phyloP scores from a whole-genome alignment of 1,284 basidiomycete species.

The Puccinia triticina region DNA sequence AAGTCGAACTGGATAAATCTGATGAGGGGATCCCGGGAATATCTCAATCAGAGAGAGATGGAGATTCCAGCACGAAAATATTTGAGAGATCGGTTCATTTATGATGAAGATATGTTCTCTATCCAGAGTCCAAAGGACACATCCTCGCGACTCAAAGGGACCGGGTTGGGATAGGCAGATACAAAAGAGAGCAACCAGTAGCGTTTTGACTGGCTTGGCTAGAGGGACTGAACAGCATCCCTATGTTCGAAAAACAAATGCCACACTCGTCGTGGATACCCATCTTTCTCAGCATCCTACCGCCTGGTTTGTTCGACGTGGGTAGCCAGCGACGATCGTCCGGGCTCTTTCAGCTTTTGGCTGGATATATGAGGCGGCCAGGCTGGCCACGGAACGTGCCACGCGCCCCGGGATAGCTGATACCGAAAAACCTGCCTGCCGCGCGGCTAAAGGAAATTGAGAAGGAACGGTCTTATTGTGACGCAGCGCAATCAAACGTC shows the following conservation, averaged over 20 bases:
- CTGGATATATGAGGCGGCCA: too few relatives aligned
- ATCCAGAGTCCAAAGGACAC: background rate
- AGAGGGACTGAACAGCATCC: background rate
- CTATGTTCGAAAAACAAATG: background rate
- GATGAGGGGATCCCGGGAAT: background rate
- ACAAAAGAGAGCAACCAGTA: background rate
- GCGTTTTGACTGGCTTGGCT: slow-evolving; percentile 4
- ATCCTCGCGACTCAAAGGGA: background rate
- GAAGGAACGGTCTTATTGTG: too few relatives aligned
- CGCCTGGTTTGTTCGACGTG: too few relatives aligned
- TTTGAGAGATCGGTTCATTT: background rate
- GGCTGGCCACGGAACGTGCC: too few relatives aligned
- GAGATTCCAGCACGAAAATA: background rate
- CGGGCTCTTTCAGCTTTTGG: too few relatives aligned
- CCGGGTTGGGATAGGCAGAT: background rate
- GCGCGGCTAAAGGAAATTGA: too few relatives aligned
- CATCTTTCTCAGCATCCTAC: background rate
- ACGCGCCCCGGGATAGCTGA: too few relatives aligned
- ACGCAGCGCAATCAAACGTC: too few relatives aligned
- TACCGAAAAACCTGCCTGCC: too few relatives aligned
- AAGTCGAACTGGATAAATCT: background rate
- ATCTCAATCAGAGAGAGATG: background rate
- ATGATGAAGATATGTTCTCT: background rate
- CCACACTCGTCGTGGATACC: background rate
- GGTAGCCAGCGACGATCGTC: too few relatives aligned